Conservation (phyloP, 257 asterid genomes). For the Solanum chiquidenum region DNA sequence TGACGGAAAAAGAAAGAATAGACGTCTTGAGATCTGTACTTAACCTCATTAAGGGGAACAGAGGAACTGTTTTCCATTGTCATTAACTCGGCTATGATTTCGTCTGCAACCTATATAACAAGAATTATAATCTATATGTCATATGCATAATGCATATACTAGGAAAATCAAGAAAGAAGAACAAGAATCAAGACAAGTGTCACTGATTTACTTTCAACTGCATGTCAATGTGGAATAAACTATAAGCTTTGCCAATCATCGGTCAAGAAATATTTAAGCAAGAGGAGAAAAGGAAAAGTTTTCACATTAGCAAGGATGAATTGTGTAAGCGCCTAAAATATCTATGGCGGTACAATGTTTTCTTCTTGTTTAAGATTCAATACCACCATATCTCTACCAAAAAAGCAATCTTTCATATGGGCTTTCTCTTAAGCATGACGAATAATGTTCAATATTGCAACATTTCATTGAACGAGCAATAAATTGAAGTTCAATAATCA, state of each 20-base stretch:
- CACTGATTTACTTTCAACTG: background rate
- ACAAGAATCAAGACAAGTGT: background rate
- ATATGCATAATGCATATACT: constrained; percentile 1
- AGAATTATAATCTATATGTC: background rate
- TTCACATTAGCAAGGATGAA: background rate
- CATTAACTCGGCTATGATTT: constrained; percentile 7
- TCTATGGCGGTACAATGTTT: background rate
- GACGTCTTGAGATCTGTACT: background rate
- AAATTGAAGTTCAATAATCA: background rate
- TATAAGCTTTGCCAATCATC: background rate
- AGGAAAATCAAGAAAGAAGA: background rate
- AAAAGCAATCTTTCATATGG: background rate
- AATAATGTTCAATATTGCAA: background rate
- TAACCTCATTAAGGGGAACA: constrained; percentile 5
- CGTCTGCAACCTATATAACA: constrained; percentile 10
- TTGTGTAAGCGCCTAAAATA: background rate
- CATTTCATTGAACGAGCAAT: background rate
- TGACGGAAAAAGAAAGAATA: background rate
- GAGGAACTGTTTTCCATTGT: background rate
- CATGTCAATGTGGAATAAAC: background rate
- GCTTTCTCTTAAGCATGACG: background rate
- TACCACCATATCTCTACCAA: background rate
- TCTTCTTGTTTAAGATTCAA: background rate
- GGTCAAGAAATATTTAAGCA: background rate
- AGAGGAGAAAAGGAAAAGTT: background rate